A percentile compares a stretch with the other conserved stretches of the same genome.
Conservation (phyloP, 768 basidiomycete species). For the Trametes cingulata region DNA sequence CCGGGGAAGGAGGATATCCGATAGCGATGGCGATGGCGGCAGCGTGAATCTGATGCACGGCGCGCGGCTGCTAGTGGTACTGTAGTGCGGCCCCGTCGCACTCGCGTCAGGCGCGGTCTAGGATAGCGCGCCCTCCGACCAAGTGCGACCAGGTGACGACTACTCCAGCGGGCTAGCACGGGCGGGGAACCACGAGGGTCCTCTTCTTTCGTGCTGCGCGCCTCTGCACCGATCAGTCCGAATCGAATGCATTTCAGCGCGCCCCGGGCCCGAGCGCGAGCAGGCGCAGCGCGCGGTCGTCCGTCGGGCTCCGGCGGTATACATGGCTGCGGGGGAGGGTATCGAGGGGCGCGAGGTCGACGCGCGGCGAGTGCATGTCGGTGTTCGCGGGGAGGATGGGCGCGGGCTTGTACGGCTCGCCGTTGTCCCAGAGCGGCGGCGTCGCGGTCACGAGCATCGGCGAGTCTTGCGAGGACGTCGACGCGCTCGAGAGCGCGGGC, state of each 20-base stretch:
- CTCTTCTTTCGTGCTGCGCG: not conserved
- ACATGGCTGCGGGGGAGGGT: constrained; percentile 54
- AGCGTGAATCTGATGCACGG: constrained; percentile 1
- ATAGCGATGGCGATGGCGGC: too few species aligned
- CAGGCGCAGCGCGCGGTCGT: constrained; percentile 61
- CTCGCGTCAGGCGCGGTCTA: not conserved
- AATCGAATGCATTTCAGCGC: constrained; percentile 12
- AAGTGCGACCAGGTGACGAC: not conserved
- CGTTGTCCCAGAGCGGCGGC: constrained; percentile 23
- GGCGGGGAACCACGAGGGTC: not conserved
- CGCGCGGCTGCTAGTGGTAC: not conserved
- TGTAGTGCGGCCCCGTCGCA: constrained; percentile 8
- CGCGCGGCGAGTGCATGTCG: constrained; percentile 22
- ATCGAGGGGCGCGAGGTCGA: constrained; percentile 59
- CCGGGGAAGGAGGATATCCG: too few species aligned
- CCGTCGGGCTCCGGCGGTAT: constrained; percentile 59
- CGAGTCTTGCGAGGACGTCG: constrained; percentile 18
- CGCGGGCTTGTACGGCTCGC: constrained; percentile 25
- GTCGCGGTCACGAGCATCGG: constrained; percentile 18
- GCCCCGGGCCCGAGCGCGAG: constrained; percentile 33
- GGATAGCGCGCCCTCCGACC: not conserved
- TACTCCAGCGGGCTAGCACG: not conserved
- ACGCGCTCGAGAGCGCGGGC: constrained; percentile 18
- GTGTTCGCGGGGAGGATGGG: constrained; percentile 4
- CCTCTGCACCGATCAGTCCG: not conserved